Evolutionary conservation across 129 eudicot species (phyloP).

Genomic region (Ambrosia artemisiifolia): DNA sequence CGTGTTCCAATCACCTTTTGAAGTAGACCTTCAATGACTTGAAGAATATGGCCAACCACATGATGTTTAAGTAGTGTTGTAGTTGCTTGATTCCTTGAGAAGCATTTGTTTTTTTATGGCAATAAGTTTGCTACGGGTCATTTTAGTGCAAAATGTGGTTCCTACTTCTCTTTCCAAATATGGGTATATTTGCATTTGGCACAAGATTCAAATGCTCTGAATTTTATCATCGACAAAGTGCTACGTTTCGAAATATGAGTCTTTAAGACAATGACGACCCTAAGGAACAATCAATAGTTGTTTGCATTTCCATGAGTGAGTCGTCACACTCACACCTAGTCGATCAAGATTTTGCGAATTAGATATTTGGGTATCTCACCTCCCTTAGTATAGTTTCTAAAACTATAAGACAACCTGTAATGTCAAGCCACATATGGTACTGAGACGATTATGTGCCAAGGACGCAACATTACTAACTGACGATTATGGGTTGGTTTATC

Average conservation of each 20-base stretch:
- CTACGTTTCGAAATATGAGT: not conserved
- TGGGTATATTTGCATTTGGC: slow-evolving; percentile 15
- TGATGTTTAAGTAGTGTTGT: slow-evolving; percentile 32
- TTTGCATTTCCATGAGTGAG: slow-evolving; percentile 3
- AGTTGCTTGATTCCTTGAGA: slow-evolving; percentile 38
- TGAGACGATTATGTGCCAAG: not conserved
- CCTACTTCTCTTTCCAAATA: slow-evolving; percentile 11
- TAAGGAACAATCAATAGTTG: slow-evolving; percentile 9
- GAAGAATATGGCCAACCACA: slow-evolving; percentile 24
- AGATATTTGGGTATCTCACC: not conserved
- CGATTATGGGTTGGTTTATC: not conserved
- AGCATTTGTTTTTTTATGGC: slow-evolving; percentile 15
- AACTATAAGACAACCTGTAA: not conserved
- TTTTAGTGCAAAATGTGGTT: slow-evolving; percentile 16
- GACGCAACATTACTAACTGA: not conserved
- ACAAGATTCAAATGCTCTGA: slow-evolving; percentile 4
- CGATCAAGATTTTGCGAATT: not conserved
- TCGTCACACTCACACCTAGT: not conserved
- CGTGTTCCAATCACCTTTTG: not conserved
- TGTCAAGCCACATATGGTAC: not conserved
- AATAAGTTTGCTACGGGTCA: slow-evolving; percentile 12
- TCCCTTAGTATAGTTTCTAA: not conserved
- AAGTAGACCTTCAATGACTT: slow-evolving; percentile 15
- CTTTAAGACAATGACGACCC: not conserved
- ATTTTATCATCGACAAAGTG: not conserved